Base-by-base conservation (phyloP, 1,139 yeast species). In the Pichia sp. region DNA sequence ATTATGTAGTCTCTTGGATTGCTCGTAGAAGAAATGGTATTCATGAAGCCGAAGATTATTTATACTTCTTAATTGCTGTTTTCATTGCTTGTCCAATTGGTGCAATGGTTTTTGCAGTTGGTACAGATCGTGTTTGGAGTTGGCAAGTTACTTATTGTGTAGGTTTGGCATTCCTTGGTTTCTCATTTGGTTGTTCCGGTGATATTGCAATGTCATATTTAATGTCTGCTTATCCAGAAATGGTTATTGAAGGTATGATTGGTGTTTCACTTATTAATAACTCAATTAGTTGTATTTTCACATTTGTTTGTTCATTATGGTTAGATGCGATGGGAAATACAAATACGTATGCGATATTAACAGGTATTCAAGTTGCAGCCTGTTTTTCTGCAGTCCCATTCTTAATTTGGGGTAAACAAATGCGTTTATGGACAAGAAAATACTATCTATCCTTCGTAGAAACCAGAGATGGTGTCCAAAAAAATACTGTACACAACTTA, bases 221-320 rank as follows among this genome's bases (percentile, higher is more conserved):
- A 47, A 80, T 81, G 87, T 85, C 80, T 52, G 72, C 83, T 12
- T 80, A 80, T 54, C 87, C 87, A 3, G 87, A 79, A 42, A 76
- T 71, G 72, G 85, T 86, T 42, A 70, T 86, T 54, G 94, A 85
- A 61, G 87, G 90, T 40, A 85, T 86, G 94, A 87, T 84, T 43
- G 92, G 94, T 43, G 94, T 86, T 24, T 76, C 94, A 12, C 76
- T 84, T 49, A 84, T 86, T 61, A 86, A 84, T 67, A 86, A 86
- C 63, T 73, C 82, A 40, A 74, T 84, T 56, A 89, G 89, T 16
- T 80, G 87, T 65, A 70, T 83, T 26, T 86, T 86, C 63, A 84
- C 95, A 1, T 86, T 86, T 63, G 78, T 77, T 12, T 85, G 94
- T 55, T 82, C 87, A 16, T 67, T 74, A 35, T 83, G 94, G 90